phyloP scores from a whole-genome alignment of 1,139 yeast species.

The Magnusiomyces ingens region DNA sequence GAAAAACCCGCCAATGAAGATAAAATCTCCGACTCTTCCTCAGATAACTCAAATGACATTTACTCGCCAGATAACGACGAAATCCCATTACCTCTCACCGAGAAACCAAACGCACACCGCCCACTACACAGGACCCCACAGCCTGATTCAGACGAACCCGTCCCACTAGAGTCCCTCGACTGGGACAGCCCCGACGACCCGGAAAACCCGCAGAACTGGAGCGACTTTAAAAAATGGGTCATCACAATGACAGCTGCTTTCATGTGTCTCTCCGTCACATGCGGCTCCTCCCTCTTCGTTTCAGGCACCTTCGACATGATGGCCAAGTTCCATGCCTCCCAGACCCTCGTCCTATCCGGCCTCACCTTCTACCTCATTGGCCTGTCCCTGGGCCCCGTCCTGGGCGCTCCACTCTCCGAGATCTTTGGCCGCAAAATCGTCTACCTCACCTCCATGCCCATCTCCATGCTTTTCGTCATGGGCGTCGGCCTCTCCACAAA shows the following conservation, averaged over 20 bases:
- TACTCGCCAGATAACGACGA: background rate
- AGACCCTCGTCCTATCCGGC: conserved; percentile 58
- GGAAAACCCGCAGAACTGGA: conserved; percentile 30
- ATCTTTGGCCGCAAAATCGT: conserved; percentile 51
- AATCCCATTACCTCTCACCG: background rate
- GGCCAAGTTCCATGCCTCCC: conserved; percentile 44
- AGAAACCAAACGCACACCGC: background rate
- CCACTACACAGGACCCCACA: background rate
- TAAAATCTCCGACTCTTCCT: background rate
- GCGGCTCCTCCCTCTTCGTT: conserved; percentile 40
- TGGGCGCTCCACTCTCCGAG: conserved; percentile 48
- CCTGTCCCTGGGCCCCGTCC: conserved; percentile 46
- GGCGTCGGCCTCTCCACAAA: conserved; percentile 45
- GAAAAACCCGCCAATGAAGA: background rate
- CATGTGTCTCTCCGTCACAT: conserved; percentile 38
- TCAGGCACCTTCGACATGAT: conserved; percentile 41
- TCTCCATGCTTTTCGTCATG: conserved; percentile 52
- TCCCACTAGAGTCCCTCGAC: conserved; percentile 11
- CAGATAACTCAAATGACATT: background rate
- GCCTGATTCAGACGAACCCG: background rate
- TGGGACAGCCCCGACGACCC: conserved; percentile 27
- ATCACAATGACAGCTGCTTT: conserved; percentile 38
- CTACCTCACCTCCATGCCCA: conserved; percentile 54
- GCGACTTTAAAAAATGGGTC: conserved; percentile 29
- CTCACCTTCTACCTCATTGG: conserved; percentile 49